A percentile compares a stretch with the other conserved stretches of the same genome.
These are phyloP conservation scores for Stagonosporopsis rhizophila DNA, from an alignment of 2,329 filamentous ascomycete genomes.

Conservation along the genomic window DNA sequence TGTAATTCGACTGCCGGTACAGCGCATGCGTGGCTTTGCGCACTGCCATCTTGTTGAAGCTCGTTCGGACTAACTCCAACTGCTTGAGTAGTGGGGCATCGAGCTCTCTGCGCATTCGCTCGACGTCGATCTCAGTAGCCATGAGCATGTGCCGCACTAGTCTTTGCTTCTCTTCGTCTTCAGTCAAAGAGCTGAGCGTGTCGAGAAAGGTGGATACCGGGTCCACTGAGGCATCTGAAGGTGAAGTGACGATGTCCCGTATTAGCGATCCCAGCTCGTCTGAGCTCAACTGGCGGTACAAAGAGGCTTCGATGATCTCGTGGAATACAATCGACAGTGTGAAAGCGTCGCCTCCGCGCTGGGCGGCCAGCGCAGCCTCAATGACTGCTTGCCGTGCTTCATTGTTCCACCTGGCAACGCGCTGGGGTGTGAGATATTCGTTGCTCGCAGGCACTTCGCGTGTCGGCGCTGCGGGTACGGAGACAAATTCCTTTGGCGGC, in stretches of 20 bases:
- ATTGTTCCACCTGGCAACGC: constrained; percentile 71
- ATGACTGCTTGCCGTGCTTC: constrained; percentile 72
- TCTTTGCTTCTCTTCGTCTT: constrained; percentile 68
- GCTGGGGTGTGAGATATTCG: constrained; percentile 75
- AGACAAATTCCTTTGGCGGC: constrained; percentile 47
- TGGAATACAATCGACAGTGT: constrained; percentile 78
- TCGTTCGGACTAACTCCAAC: constrained; percentile 82
- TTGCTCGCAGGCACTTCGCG: constrained; percentile 66
- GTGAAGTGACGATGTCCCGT: constrained; percentile 72
- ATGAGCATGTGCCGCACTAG: constrained; percentile 72
- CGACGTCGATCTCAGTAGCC: constrained; percentile 73
- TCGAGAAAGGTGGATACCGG: constrained; percentile 76
- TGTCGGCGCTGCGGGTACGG: constrained; percentile 16
- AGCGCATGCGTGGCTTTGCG: constrained; percentile 91
- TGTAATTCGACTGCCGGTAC: constrained; percentile 97
- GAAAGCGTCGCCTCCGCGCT: constrained; percentile 71
- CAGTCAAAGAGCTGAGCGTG: constrained; percentile 78
- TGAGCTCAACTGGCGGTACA: constrained; percentile 72
- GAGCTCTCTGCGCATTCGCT: constrained; percentile 80
- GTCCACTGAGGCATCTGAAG: constrained; percentile 55
- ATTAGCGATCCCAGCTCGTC: constrained; percentile 74
- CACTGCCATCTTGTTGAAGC: constrained; percentile 82
- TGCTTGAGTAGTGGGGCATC: constrained; percentile 78
- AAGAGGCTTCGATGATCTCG: constrained; percentile 79
- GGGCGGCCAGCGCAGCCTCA: constrained; percentile 68